These are phyloP conservation scores for Diversispora eburnea DNA, from an alignment of 192 early-diverging fungal genomes.

Conservation along the genomic window DNA sequence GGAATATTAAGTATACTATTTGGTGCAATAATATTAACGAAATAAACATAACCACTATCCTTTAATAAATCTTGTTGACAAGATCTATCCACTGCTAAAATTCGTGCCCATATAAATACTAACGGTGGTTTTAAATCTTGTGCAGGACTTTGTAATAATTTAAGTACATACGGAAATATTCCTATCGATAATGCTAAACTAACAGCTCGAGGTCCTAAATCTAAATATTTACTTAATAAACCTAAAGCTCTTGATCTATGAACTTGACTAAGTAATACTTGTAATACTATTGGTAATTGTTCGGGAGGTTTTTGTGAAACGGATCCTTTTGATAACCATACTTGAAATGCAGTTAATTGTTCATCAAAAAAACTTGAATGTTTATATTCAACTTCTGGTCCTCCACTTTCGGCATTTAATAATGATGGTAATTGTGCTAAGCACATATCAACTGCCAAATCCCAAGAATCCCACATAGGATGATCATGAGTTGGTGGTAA, in stretches of 20 bases:
- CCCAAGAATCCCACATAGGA: constrained; percentile 95
- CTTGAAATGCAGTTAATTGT: constrained; percentile 96
- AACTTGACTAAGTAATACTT: constrained; percentile 92
- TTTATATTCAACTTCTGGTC: constrained; percentile 58
- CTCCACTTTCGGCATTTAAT: constrained; percentile 44
- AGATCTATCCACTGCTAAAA: constrained; percentile 86
- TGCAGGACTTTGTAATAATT: constrained; percentile 88
- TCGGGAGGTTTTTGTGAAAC: constrained; percentile 81
- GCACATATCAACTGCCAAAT: constrained; percentile 91
- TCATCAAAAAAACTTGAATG: constrained; percentile 91
- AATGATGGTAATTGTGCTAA: constrained; percentile 85
- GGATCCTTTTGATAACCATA: constrained; percentile 84
- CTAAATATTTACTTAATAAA: constrained; percentile 85
- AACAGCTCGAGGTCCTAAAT: constrained; percentile 92
- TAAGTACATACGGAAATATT: constrained; percentile 96
- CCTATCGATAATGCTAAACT: constrained; percentile 89
- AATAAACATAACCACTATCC: constrained; percentile 88
- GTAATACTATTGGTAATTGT: constrained; percentile 93
- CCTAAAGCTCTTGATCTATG: constrained; percentile 90
- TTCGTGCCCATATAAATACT: constrained; percentile 96
- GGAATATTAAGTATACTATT: constrained; percentile 66
- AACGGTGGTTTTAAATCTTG: constrained; percentile 90
- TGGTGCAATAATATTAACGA: constrained; percentile 81
- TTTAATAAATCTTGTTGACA: constrained; percentile 90
- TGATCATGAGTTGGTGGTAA: constrained; percentile 91